A percentile compares a stretch with the other conserved stretches of the same genome.
These are phyloP conservation scores for Botryosphaeria dothidea DNA, from an alignment of 2,329 filamentous ascomycete genomes.

Conservation along the genomic window DNA sequence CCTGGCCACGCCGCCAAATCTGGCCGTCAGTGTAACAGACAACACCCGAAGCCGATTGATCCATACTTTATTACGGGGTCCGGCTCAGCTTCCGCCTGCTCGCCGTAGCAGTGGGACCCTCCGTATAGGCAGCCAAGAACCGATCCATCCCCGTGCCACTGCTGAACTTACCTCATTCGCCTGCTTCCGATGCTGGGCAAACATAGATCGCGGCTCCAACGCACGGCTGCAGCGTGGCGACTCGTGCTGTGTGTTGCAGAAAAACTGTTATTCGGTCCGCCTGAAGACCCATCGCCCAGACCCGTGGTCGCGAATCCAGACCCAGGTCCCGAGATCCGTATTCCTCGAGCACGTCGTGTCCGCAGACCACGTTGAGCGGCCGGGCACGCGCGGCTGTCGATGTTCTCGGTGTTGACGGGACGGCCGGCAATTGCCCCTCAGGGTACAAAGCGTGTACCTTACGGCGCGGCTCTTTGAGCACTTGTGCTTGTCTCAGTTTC, in stretches of 20 bases:
- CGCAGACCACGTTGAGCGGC: neutral
- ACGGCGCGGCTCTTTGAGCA: neutral
- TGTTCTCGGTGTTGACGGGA: neutral
- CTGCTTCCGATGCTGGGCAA: neutral
- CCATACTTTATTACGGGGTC: neutral
- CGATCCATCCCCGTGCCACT: neutral
- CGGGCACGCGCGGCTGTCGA: neutral
- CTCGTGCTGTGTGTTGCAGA: neutral
- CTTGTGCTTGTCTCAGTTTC: neutral
- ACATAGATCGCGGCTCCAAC: slow-evolving; percentile 9
- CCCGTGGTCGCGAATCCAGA: neutral
- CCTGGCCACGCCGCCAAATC: neutral
- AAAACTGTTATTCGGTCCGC: neutral
- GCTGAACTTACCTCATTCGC: slow-evolving; percentile 2
- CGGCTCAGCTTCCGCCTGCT: neutral
- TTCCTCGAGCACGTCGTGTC: neutral
- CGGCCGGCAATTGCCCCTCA: neutral
- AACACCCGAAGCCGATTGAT: neutral
- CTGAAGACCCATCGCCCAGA: slow-evolving; percentile 3
- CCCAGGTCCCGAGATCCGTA: neutral
- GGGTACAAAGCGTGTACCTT: neutral
- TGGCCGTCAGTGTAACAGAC: slow-evolving; percentile 12
- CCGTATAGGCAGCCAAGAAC: slow-evolving; percentile 10
- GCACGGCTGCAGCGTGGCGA: slow-evolving; percentile 3
- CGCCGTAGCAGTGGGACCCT: neutral